Conservation (phyloP, 495 filamentous ascomycete genomes). For the Alectoria sarmentosa region DNA sequence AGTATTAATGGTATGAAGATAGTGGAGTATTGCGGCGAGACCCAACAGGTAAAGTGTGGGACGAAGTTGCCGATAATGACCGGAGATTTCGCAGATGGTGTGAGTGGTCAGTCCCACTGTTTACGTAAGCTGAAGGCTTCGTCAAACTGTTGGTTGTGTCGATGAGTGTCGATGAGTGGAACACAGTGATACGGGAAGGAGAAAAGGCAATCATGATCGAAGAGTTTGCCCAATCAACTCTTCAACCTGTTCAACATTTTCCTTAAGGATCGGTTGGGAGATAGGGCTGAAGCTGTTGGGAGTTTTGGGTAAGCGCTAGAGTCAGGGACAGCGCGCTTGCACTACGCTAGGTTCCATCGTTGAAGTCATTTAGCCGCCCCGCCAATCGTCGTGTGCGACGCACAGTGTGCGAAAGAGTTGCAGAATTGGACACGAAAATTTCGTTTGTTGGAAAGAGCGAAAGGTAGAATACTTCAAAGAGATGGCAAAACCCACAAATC, state of each 20-base stretch:
- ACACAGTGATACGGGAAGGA: neutral
- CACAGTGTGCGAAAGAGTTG: too few species aligned
- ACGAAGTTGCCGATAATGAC: neutral
- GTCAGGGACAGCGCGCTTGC: conserved; percentile 5
- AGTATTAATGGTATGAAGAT: neutral
- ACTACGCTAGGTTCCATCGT: neutral
- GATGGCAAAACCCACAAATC: too few species aligned
- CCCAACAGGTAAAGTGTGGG: neutral
- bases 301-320: neutral
- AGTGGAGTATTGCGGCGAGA: neutral
- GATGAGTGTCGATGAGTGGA: neutral
- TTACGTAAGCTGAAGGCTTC: neutral
- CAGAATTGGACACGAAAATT: too few species aligned
- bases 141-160: neutral
- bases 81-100: neutral
- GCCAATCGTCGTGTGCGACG: neutral
- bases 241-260: neutral
- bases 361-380: conserved; percentile 6
- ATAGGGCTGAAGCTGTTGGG: conserved; percentile 5
- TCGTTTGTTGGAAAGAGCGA: too few species aligned
- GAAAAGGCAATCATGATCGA: neutral
- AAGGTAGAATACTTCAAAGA: too few species aligned
- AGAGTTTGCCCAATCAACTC: neutral
- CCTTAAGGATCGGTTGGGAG: neutral
- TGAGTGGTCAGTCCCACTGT: neutral